Conservation (phyloP, 2,329 filamentous ascomycete species). For the Scedosporium boydii region DNA sequence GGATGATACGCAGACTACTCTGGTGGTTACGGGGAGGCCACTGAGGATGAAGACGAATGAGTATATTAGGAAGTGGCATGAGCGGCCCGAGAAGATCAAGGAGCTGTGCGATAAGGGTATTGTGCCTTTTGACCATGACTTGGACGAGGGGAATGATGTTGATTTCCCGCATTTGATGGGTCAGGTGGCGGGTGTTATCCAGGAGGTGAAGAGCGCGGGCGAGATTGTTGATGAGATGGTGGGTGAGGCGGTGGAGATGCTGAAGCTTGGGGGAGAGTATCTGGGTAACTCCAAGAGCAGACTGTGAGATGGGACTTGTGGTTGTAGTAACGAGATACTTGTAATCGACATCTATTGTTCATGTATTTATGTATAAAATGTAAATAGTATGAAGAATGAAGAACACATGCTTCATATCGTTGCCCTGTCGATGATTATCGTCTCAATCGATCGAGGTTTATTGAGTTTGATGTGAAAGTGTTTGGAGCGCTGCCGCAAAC, state of each 20-base stretch:
- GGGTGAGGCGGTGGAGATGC: slow-evolving; percentile 57
- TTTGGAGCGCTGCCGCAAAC: no score
- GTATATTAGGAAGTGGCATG: slow-evolving; percentile 76
- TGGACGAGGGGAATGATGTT: slow-evolving; percentile 72
- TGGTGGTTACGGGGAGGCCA: slow-evolving; percentile 75
- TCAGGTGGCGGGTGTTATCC: slow-evolving; percentile 74
- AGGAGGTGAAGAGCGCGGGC: slow-evolving; percentile 67
- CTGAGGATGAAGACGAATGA: slow-evolving; percentile 73
- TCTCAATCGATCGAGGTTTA: no score
- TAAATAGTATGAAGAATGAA: no score
- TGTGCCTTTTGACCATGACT: slow-evolving; percentile 72
- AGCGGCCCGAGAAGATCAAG: slow-evolving; percentile 62
- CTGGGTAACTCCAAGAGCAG: not conserved
- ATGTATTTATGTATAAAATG: no score
- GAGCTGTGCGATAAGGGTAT: slow-evolving; percentile 67
- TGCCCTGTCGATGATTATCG: no score
- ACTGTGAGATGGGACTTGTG: not conserved
- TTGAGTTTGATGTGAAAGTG: no score
- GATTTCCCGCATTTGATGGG: slow-evolving; percentile 91
- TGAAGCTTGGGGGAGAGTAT: slow-evolving; percentile 29
- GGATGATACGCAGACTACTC: slow-evolving; percentile 70
- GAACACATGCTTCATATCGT: no score
- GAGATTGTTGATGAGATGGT: slow-evolving; percentile 92
- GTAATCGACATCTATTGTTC: no score
- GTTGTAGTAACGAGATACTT: not conserved